Evolutionary conservation across 805 yeast species (phyloP).

Genomic region (Starmerella floris): DNA sequence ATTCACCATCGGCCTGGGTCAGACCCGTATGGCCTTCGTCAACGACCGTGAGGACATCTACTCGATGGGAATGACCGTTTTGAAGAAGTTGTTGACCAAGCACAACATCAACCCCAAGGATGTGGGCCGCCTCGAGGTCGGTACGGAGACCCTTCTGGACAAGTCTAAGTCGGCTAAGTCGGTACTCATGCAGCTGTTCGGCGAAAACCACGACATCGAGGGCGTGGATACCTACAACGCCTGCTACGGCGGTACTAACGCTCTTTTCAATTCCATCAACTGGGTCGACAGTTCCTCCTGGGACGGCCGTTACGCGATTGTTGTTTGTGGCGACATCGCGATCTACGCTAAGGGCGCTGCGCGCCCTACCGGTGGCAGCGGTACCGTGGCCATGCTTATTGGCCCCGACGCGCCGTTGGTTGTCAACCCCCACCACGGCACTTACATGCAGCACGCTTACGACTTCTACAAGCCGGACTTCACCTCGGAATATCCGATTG

Average conservation of each 20-base stretch:
- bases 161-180: constrained; percentile 95
- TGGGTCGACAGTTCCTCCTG: constrained; percentile 93
- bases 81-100: constrained; percentile 61
- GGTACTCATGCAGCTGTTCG: constrained; percentile 85
- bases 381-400: constrained; percentile 82
- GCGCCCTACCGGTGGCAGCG: constrained; percentile 99
- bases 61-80: constrained; percentile 84
- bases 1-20: constrained; percentile 97
- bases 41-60: constrained; percentile 95
- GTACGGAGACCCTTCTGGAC: constrained; percentile 93
- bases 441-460: constrained; percentile 92
- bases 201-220: constrained; percentile 79
- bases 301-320: constrained; percentile 98
- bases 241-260: constrained; percentile 96
- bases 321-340: constrained; percentile 96
- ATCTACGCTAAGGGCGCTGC: constrained; percentile 95
- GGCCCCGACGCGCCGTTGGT: constrained; percentile 98
- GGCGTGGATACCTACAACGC: constrained; percentile 95
- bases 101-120: constrained; percentile 66
- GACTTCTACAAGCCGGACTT: constrained; percentile 96
- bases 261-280: constrained; percentile 82
- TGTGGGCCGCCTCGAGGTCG: constrained; percentile 93
- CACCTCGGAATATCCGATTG: constrained; percentile 90
- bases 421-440: constrained; percentile 77
- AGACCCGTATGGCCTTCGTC: constrained; percentile 94